Evolutionary conservation across 306 rosid genomes (phyloP).

Genomic region (Gillenia trifoliata): DNA sequence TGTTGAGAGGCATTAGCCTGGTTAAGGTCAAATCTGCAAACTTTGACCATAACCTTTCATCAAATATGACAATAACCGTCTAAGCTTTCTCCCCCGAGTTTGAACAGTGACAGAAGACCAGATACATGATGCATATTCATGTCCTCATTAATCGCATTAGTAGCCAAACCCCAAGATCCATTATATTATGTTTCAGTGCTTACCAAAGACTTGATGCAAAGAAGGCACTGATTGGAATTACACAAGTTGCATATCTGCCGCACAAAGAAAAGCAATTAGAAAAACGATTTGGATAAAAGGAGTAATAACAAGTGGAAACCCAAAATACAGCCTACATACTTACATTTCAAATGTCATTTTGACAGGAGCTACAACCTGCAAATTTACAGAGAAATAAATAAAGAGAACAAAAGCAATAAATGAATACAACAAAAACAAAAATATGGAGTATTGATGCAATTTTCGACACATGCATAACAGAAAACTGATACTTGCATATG

Average conservation of each 20-base stretch:
- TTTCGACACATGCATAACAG: not conserved
- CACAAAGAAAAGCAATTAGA: slow-evolving; percentile 4
- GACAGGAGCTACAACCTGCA: slow-evolving; percentile 89
- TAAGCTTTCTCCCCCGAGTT: not conserved
- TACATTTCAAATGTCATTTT: slow-evolving; percentile 95
- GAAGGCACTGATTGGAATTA: slow-evolving; percentile 89
- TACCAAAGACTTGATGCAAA: slow-evolving; percentile 97
- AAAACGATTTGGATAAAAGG: slow-evolving; percentile 1
- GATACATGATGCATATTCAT: not conserved
- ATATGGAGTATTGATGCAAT: not conserved
- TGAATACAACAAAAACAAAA: not conserved
- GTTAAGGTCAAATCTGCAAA: not conserved
- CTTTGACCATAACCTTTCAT: not conserved
- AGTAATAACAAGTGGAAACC: not conserved
- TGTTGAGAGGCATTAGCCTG: not conserved
- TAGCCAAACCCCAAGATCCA: too few relatives aligned
- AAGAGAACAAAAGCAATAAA: not conserved
- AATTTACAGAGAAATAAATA: slow-evolving; percentile 12
- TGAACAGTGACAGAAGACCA: not conserved
- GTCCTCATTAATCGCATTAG: not conserved
- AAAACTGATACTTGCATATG: not conserved
- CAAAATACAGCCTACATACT: slow-evolving; percentile 23
- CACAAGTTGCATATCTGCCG: slow-evolving; percentile 92
- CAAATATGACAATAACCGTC: not conserved
- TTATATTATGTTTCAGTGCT: too few relatives aligned